These are phyloP conservation scores for Polyplosphaeria fusca DNA, from an alignment of 495 filamentous ascomycete genomes.

Conservation along the genomic window DNA sequence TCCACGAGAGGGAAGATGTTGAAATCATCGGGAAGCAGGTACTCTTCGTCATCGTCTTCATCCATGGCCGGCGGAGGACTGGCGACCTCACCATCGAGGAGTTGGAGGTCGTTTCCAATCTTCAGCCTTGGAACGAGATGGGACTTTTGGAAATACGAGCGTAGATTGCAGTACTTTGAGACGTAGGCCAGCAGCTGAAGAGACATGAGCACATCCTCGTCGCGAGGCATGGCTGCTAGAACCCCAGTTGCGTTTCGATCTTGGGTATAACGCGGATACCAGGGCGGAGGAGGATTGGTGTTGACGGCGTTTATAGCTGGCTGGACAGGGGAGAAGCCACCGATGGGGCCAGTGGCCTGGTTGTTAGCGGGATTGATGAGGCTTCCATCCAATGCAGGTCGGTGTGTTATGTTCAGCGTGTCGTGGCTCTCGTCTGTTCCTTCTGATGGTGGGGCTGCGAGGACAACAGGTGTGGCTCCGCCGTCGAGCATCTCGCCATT, in stretches of 20 bases:
- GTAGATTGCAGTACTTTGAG: slow-evolving; percentile 95
- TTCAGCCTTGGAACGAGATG: slow-evolving; percentile 91
- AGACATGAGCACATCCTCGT: slow-evolving; percentile 97
- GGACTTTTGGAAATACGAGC: slow-evolving; percentile 90
- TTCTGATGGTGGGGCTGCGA: slow-evolving; percentile 76
- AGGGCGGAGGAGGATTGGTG: slow-evolving; percentile 56
- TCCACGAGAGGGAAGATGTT: slow-evolving; percentile 98
- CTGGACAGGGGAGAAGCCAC: slow-evolving; percentile 66
- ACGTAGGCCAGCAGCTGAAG: slow-evolving; percentile 97
- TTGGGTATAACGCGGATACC: slow-evolving; percentile 68
- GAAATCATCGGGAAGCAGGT: slow-evolving; percentile 85
- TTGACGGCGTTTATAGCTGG: slow-evolving; percentile 63
- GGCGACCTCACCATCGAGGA: slow-evolving; percentile 65
- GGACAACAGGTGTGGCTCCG: slow-evolving; percentile 67
- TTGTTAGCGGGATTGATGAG: slow-evolving; percentile 62
- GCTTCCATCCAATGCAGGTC: slow-evolving; percentile 80
- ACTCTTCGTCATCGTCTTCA: slow-evolving; percentile 70
- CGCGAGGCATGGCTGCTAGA: slow-evolving; percentile 83
- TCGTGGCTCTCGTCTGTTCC: slow-evolving; percentile 65
- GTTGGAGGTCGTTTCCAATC: slow-evolving; percentile 76
- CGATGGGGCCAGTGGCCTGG: slow-evolving; percentile 58
- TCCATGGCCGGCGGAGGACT: slow-evolving; percentile 46
- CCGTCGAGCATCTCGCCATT: slow-evolving; percentile 76
- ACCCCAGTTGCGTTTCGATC: slow-evolving; percentile 64
- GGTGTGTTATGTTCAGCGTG: slow-evolving; percentile 97